Conservation (phyloP, 345 rosid genomes). For the Geranium brycei region DNA sequence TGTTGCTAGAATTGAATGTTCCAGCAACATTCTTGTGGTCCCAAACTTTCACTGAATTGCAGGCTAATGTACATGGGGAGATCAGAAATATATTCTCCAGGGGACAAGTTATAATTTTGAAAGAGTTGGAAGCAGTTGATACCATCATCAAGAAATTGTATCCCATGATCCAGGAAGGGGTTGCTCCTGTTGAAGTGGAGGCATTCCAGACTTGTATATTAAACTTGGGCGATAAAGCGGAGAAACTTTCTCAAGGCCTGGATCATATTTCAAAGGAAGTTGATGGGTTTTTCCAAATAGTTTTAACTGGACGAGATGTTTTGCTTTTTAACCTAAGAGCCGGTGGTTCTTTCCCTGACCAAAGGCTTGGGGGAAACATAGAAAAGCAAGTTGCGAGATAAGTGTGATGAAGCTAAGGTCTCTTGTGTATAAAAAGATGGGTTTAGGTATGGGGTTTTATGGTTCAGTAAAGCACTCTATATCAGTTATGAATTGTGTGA, state of each 20-base stretch:
- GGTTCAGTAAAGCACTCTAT: constrained; percentile 6
- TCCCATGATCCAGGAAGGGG: constrained; percentile 49
- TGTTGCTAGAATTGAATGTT: constrained; percentile 40
- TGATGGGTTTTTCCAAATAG: constrained; percentile 69
- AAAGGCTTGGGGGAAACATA: constrained; percentile 17
- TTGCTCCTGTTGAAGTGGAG: constrained; percentile 24
- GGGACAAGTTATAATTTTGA: constrained; percentile 31
- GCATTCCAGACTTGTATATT: constrained; percentile 20
- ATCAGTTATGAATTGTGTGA: no score
- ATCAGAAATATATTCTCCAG: constrained; percentile 20
- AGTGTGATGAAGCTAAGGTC: constrained; percentile 14
- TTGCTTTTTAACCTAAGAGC: constrained; percentile 68
- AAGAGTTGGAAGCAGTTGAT: constrained; percentile 56
- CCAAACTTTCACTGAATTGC: constrained; percentile 42
- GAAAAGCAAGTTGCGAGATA: constrained; percentile 20
- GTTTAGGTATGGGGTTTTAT: constrained; percentile 13
- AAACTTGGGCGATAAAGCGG: constrained; percentile 31
- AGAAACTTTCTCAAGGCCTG: constrained; percentile 49
- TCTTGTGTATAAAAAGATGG: constrained; percentile 9
- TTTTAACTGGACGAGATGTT: constrained; percentile 66
- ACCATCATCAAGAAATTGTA: constrained; percentile 41
- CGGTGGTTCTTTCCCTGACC: constrained; percentile 20
- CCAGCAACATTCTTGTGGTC: constrained; percentile 46
- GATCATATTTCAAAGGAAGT: constrained; percentile 56
- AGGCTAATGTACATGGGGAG: constrained; percentile 35